A percentile compares a stretch with the other conserved stretches of the same genome.
Conservation (phyloP, 2,329 filamentous ascomycete species). For the Phialemoniopsis sp. region DNA sequence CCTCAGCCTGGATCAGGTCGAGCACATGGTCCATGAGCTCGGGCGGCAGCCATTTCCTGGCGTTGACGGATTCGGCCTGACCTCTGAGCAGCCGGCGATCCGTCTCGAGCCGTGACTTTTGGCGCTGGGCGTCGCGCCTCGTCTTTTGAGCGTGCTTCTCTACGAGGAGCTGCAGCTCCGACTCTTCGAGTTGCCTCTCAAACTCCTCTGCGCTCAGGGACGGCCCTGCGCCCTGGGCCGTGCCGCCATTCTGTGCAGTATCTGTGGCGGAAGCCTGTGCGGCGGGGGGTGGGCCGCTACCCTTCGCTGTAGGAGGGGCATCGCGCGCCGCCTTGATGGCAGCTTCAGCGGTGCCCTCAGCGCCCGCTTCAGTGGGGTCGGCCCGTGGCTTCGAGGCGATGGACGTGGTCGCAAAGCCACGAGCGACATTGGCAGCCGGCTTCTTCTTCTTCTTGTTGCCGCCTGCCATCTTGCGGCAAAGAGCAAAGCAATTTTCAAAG, state of each 20-base stretch:
- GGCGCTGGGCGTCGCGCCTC: constrained; percentile 72
- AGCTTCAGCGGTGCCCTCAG: constrained; percentile 20
- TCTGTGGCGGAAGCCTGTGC: constrained; percentile 16
- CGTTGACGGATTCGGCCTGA: constrained; percentile 70
- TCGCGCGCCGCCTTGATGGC: constrained; percentile 9
- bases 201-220: constrained; percentile 80
- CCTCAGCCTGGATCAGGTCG: constrained; percentile 65
- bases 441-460: constrained; percentile 88
- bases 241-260: constrained; percentile 9
- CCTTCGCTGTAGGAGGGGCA: constrained; percentile 11
- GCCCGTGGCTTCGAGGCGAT: constrained; percentile 76
- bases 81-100: constrained; percentile 77
- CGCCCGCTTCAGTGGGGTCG: constrained; percentile 41
- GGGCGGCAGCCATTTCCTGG: constrained; percentile 73
- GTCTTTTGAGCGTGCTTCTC: constrained; percentile 80
- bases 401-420: constrained; percentile 92
- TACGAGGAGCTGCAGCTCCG: constrained; percentile 83
- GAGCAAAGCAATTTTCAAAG: neutral
- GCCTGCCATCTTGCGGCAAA: constrained; percentile 53
- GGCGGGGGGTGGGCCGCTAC: constrained; percentile 12
- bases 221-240: constrained; percentile 24
- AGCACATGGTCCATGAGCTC: constrained; percentile 77
- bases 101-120: constrained; percentile 74
- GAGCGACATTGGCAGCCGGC: constrained; percentile 76
- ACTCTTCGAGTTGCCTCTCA: constrained; percentile 81